Base-by-base conservation (phyloP, 129 eudicot genomes). In the Escallonia herrerae region DNA sequence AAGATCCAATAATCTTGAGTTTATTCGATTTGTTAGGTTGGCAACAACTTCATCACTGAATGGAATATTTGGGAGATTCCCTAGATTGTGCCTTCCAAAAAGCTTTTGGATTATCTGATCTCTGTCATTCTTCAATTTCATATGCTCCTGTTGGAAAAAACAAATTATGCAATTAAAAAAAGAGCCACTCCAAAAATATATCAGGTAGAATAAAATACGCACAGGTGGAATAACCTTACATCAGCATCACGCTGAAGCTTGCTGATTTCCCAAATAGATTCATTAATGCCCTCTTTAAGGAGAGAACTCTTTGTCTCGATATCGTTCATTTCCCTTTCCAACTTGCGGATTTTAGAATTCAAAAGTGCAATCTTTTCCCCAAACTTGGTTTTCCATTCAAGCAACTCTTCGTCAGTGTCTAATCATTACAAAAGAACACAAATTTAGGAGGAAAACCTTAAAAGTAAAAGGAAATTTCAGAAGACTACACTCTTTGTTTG, bases 321-420 rank as follows among this genome's bases (percentile, higher is more conserved):
- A 65, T 93, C 96, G 14, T 7, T 38, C 56, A 58, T 76, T 60
- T 88, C 96, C 81, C 96, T 83, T 48, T 56, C 73, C 65, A 73
- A 57, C 83, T 86, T 93, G 63, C 66, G 65, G 62, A 73, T 63
- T 72, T 85, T 83, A 69, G 80, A 69, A 51, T 86, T 67, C 50
- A 81, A 59, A 38, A 61, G 46, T 64, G 82, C 91, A 67, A 86
- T 85, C 72, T 70, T 73, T 72, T 73, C 78, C 22, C 69, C 76
- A 72, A 88, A 88, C 73, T 80, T 73, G 49, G 70, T 59, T 50
- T 86, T 79, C 96, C 95, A 88, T 69, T 80, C 85, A 74, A 15
- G 71, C 74, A 93, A 65, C 52, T 88, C 96, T 79, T 93, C 95
- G 76, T 88, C 91, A 65, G 96, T 62, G 69, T 93, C 98, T 93